Conservation (phyloP, 2,329 filamentous ascomycete genomes). For the Alternaria ethzedia region DNA sequence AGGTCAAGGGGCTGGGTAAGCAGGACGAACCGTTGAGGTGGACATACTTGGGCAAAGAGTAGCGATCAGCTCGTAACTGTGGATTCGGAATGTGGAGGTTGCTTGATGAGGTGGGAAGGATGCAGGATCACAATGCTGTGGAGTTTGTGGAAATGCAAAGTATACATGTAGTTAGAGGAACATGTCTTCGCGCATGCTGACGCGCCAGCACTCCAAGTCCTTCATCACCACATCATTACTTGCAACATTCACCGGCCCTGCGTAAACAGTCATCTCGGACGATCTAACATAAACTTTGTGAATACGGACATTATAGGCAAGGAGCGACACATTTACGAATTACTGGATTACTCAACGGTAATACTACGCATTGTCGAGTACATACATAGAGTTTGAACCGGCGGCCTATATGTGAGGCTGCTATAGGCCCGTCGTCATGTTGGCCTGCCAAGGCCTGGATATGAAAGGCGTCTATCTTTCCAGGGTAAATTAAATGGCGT, state of each 20-base stretch:
- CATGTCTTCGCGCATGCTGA: slow-evolving; percentile 12
- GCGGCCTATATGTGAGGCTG: slow-evolving; percentile 38
- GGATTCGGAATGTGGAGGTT: slow-evolving; percentile 5
- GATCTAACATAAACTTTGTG: not conserved
- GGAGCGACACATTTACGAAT: slow-evolving; percentile 8
- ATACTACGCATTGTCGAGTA: slow-evolving; percentile 23
- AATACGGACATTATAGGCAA: slow-evolving; percentile 27
- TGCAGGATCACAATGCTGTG: slow-evolving; percentile 1
- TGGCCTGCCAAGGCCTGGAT: slow-evolving; percentile 18
- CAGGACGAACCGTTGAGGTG: slow-evolving; percentile 51
- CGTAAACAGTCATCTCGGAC: not conserved
- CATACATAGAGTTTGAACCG: slow-evolving; percentile 6
- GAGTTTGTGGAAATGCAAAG: not conserved
- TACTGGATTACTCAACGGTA: slow-evolving; percentile 14
- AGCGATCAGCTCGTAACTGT: slow-evolving; percentile 14
- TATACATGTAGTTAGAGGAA: not conserved
- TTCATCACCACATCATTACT: slow-evolving; percentile 15
- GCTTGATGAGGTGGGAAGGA: not conserved
- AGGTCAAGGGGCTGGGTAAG: slow-evolving; percentile 50
- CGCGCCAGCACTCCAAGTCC: slow-evolving; percentile 5
- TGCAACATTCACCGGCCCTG: not conserved
- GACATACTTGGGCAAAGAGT: slow-evolving; percentile 53
- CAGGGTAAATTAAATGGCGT: slow-evolving; percentile 20
- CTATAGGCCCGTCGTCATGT: slow-evolving; percentile 26
- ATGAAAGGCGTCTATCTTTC: slow-evolving; percentile 22